These are phyloP conservation scores for Camillea tinctor DNA, from an alignment of 2,329 filamentous ascomycete species.

Conservation along the genomic window DNA sequence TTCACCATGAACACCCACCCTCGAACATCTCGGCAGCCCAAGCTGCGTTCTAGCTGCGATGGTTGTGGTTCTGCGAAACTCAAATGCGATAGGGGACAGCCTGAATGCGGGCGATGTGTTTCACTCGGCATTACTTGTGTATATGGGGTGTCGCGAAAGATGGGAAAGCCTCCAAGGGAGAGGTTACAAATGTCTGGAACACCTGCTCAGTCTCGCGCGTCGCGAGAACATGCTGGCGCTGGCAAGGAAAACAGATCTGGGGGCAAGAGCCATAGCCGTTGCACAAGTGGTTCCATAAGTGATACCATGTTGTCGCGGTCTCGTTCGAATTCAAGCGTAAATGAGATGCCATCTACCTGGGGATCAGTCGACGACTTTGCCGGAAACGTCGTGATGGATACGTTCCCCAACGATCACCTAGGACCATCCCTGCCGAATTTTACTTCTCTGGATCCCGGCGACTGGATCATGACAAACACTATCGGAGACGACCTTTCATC, in stretches of 20 bases:
- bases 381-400: conserved; percentile 3
- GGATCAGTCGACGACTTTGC: conserved; percentile 5
- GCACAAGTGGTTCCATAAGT: conserved; percentile 1
- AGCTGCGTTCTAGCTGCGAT: neutral
- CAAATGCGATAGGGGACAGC: neutral
- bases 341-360: conserved; percentile 4
- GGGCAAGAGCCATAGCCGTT: neutral
- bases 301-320: conserved; percentile 4
- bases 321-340: conserved; percentile 3
- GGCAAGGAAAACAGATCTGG: neutral
- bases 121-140: conserved; percentile 11
- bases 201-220: neutral
- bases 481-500: conserved; percentile 5
- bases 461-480: conserved; percentile 7
- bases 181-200: conserved; percentile 2
- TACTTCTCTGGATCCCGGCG: conserved; percentile 2
- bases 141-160: conserved; percentile 26
- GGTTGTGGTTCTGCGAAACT: neutral
- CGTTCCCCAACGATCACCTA: conserved; percentile 3
- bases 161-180: conserved; percentile 22
- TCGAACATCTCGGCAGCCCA: neutral
- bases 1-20: neutral
- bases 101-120: neutral
- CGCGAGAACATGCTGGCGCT: neutral
- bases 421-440: conserved; percentile 6